Percentiles rank a stretch among this genome's conserved stretches.
Evolutionary conservation across 371 early-diverging fungal species (phyloP).

Genomic region (Lichtheimia ornata): DNA sequence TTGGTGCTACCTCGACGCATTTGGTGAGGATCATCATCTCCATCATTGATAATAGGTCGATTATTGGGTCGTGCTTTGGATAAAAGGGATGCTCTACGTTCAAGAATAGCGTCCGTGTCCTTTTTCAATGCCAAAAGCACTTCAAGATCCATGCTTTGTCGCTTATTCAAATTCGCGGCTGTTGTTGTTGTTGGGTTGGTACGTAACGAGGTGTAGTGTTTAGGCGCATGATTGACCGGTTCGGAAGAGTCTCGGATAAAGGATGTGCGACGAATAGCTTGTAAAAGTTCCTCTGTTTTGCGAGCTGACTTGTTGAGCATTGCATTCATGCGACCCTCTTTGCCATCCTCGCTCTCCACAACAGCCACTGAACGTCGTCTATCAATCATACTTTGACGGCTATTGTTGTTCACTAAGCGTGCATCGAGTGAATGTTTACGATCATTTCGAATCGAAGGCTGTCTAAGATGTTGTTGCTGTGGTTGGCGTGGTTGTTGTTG

Average conservation of each 20-base stretch:
- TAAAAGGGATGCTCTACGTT: constrained; percentile 14
- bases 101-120: constrained; percentile 19
- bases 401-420: too few relatives aligned
- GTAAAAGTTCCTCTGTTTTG: constrained; percentile 14
- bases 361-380: constrained; percentile 5
- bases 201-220: not conserved
- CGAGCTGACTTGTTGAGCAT: constrained; percentile 11
- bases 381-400: not conserved
- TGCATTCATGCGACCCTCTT: constrained; percentile 10
- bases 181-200: not conserved
- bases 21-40: not conserved
- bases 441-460: not conserved
- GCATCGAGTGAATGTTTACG: not conserved
- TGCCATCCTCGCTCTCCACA: not conserved
- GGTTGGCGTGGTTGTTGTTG: not conserved
- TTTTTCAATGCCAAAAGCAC: constrained; percentile 14
- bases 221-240: not conserved
- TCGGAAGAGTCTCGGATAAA: not conserved
- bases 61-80: constrained; percentile 13
- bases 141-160: constrained; percentile 14
- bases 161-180: not conserved
- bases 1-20: constrained; percentile 10
- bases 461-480: not conserved
- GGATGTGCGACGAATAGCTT: constrained; percentile 6
- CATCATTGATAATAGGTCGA: not conserved